phyloP scores from a whole-genome alignment of 2,329 filamentous ascomycete genomes.

The Arthrobotrys musiformis region DNA sequence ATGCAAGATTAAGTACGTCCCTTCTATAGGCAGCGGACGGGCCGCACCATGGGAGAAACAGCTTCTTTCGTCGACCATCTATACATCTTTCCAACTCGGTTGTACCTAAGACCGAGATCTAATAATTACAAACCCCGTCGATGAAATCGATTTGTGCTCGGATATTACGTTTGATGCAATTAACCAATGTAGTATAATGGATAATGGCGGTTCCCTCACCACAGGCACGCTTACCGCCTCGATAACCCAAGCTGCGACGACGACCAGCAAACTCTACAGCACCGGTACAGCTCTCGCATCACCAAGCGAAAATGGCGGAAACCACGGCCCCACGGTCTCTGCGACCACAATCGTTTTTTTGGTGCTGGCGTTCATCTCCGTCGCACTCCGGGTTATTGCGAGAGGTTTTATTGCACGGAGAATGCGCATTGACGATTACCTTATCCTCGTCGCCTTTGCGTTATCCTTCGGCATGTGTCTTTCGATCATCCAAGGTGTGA shows the following conservation, averaged over 20 bases:
- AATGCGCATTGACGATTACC: slow-evolving; percentile 57
- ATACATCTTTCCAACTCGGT: slow-evolving; percentile 46
- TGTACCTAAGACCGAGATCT: slow-evolving; percentile 47
- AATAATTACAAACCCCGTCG: slow-evolving; percentile 40
- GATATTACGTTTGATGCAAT: slow-evolving; percentile 40
- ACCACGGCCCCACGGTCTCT: slow-evolving; percentile 52
- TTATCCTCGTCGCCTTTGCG: slow-evolving; percentile 59
- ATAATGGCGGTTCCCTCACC: slow-evolving; percentile 55
- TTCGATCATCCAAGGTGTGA: slow-evolving; percentile 69
- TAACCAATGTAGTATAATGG: slow-evolving; percentile 56
- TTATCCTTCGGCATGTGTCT: slow-evolving; percentile 65
- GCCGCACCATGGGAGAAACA: slow-evolving; percentile 55
- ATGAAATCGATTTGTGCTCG: slow-evolving; percentile 41
- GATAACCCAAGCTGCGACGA: slow-evolving; percentile 47
- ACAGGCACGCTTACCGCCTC: slow-evolving; percentile 54
- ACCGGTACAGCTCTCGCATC: slow-evolving; percentile 39
- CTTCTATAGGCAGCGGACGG: slow-evolving; percentile 55
- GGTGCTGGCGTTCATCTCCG: slow-evolving; percentile 56
- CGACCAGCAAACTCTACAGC: slow-evolving; percentile 51
- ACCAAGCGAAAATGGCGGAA: slow-evolving; percentile 36
- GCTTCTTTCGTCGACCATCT: slow-evolving; percentile 51
- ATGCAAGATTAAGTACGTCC: slow-evolving; percentile 56
- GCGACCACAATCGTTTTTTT: slow-evolving; percentile 57
- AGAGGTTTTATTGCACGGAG: slow-evolving; percentile 57
- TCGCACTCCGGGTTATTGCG: slow-evolving; percentile 58